Percentiles rank a stretch among this genome's conserved stretches.
These are phyloP conservation scores for Aspergillus thermomutatus DNA, from an alignment of 2,329 filamentous ascomycete genomes.

Conservation along the genomic window DNA sequence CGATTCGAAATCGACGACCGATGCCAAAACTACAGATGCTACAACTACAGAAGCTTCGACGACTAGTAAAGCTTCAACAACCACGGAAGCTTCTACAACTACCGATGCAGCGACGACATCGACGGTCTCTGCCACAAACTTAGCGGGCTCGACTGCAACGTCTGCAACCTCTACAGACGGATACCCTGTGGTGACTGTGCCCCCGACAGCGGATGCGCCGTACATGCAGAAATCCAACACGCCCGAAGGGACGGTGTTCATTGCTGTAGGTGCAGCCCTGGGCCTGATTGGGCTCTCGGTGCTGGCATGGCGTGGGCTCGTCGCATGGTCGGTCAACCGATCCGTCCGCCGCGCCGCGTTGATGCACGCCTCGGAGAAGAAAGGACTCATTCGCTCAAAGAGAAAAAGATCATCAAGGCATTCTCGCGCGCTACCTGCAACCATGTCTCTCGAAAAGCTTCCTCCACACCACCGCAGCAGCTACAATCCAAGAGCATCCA, in stretches of 20 bases:
- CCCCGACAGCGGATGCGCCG: constrained; percentile 77
- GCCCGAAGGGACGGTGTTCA: constrained; percentile 94
- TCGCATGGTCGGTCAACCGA: constrained; percentile 87
- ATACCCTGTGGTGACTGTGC: constrained; percentile 72
- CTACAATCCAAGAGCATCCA: constrained; percentile 30
- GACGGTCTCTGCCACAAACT: constrained; percentile 19
- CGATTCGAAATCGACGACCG: background rate
- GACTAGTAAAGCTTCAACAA: constrained; percentile 22
- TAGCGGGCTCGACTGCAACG: constrained; percentile 21
- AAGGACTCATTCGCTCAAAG: constrained; percentile 56
- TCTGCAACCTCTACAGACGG: constrained; percentile 34
- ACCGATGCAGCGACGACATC: constrained; percentile 19
- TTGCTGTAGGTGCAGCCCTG: constrained; percentile 83
- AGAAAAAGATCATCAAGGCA: constrained; percentile 34
- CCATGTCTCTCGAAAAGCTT: constrained; percentile 55
- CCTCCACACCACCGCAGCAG: constrained; percentile 33
- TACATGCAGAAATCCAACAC: constrained; percentile 85
- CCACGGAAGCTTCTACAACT: constrained; percentile 11
- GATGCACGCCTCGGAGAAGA: constrained; percentile 69
- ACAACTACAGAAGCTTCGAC: constrained; percentile 15
- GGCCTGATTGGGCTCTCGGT: constrained; percentile 79
- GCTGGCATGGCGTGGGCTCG: constrained; percentile 79
- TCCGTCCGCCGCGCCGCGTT: constrained; percentile 83
- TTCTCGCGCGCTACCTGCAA: constrained; percentile 26
- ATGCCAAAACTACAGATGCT: constrained; percentile 9